These are phyloP conservation scores for Zymoseptoria passerinii DNA, from an alignment of 2,329 filamentous ascomycete genomes.

Conservation along the genomic window DNA sequence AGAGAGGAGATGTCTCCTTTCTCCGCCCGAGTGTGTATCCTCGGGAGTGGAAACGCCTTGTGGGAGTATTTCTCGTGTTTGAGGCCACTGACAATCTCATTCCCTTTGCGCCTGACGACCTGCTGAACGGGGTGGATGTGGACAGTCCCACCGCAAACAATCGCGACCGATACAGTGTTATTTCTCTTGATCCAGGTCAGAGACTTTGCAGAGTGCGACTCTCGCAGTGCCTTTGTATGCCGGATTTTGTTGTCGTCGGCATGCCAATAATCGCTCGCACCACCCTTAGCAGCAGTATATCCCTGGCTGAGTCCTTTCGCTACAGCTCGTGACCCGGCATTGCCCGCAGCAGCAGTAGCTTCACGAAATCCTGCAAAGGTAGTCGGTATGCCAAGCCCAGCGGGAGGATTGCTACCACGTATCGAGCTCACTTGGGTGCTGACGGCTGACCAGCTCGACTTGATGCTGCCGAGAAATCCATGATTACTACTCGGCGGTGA, in stretches of 20 bases:
- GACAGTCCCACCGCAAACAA: conserved; percentile 58
- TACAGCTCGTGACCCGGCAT: conserved; percentile 59
- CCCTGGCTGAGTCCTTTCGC: conserved; percentile 67
- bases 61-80: conserved; percentile 23
- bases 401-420: conserved; percentile 15
- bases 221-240: conserved; percentile 46
- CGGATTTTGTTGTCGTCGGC: conserved; percentile 68
- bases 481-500: conserved; percentile 25
- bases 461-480: conserved; percentile 24
- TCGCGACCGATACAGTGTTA: conserved; percentile 54
- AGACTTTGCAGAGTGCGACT: conserved; percentile 43
- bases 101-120: conserved; percentile 32
- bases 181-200: conserved; percentile 58
- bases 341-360: conserved; percentile 35
- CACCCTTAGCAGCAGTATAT: conserved; percentile 61
- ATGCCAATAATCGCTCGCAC: conserved; percentile 62
- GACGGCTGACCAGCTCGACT: conserved; percentile 36
- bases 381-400: conserved; percentile 20
- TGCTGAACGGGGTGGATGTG: conserved; percentile 55
- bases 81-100: conserved; percentile 45
- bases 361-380: conserved; percentile 27
- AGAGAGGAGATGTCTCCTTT: conserved; percentile 1
- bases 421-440: conserved; percentile 28
- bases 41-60: conserved; percentile 19
- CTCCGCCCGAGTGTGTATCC: conserved; percentile 14